These are phyloP conservation scores for Teratosphaeria viscida DNA, from an alignment of 2,329 filamentous ascomycete species.

Conservation along the genomic window DNA sequence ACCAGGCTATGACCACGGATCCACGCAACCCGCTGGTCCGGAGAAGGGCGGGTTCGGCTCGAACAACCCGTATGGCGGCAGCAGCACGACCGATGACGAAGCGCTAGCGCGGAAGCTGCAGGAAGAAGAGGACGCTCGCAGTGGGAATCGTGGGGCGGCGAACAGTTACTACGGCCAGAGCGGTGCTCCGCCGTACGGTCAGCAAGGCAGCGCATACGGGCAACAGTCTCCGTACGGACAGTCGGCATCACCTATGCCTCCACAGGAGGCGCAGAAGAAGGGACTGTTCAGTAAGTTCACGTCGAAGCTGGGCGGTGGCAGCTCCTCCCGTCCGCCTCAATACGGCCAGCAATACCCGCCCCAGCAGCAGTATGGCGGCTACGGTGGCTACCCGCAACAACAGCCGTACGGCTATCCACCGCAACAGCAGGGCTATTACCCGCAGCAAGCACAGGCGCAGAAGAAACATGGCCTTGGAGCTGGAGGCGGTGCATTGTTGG, in stretches of 20 bases:
- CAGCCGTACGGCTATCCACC: slow-evolving; percentile 18
- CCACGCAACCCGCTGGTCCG: slow-evolving; percentile 31
- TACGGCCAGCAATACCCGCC: slow-evolving; percentile 18
- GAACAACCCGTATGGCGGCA: slow-evolving; percentile 53
- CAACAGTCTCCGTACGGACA: slow-evolving; percentile 13
- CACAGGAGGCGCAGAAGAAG: background rate
- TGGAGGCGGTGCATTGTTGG: slow-evolving; percentile 63
- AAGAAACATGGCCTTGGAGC: slow-evolving; percentile 51
- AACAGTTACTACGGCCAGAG: slow-evolving; percentile 37
- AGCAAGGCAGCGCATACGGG: slow-evolving; percentile 9
- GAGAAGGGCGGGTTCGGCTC: slow-evolving; percentile 41
- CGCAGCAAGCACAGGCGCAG: slow-evolving; percentile 32
- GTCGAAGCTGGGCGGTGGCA: background rate
- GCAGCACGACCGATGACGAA: slow-evolving; percentile 53
- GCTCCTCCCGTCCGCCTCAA: slow-evolving; percentile 9
- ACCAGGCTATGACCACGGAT: slow-evolving; percentile 49
- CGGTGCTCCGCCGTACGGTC: slow-evolving; percentile 1
- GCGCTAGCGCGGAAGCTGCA: slow-evolving; percentile 66
- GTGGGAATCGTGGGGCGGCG: slow-evolving; percentile 34
- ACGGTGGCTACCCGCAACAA: slow-evolving; percentile 26
- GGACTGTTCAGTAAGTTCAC: background rate
- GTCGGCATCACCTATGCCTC: slow-evolving; percentile 1
- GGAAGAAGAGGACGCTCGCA: slow-evolving; percentile 65
- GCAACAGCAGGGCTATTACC: slow-evolving; percentile 21
- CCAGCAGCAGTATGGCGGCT: slow-evolving; percentile 15